Evolutionary conservation across 1,139 yeast genomes (phyloP).

Genomic region (Debaryomycetaceae sp.): DNA sequence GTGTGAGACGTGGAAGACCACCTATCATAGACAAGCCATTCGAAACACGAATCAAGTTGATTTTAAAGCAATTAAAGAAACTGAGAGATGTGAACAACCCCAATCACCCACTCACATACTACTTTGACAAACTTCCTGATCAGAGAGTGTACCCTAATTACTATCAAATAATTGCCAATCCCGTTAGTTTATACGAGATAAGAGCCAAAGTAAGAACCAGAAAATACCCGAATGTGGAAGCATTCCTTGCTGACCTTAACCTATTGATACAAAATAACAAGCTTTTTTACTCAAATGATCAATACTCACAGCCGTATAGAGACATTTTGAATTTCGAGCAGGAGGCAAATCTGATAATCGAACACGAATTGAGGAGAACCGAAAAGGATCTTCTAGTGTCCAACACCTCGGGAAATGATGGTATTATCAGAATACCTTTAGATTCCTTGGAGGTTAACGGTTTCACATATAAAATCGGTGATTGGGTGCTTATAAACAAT

Average conservation of each 20-base stretch:
- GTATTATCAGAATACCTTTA: slow-evolving; percentile 66
- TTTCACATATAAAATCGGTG: slow-evolving; percentile 78
- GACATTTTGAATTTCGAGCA: slow-evolving; percentile 63
- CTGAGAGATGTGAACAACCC: slow-evolving; percentile 54
- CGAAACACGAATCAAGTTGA: slow-evolving; percentile 85
- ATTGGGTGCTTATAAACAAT: slow-evolving; percentile 87
- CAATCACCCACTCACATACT: slow-evolving; percentile 46
- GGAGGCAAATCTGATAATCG: slow-evolving; percentile 57
- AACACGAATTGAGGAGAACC: slow-evolving; percentile 72
- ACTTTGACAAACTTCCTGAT: slow-evolving; percentile 84
- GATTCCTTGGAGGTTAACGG: slow-evolving; percentile 74
- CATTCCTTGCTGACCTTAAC: slow-evolving; percentile 72
- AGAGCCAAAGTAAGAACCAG: slow-evolving; percentile 83
- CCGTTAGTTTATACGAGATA: slow-evolving; percentile 79
- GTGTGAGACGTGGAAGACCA: slow-evolving; percentile 87
- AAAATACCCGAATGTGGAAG: slow-evolving; percentile 72
- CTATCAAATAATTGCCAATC: slow-evolving; percentile 59
- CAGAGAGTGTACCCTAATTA: slow-evolving; percentile 62
- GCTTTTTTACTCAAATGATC: slow-evolving; percentile 53
- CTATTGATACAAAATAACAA: slow-evolving; percentile 75
- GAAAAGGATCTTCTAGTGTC: slow-evolving; percentile 75
- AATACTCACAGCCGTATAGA: slow-evolving; percentile 51
- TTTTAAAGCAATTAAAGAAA: slow-evolving; percentile 76
- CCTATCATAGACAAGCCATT: slow-evolving; percentile 94
- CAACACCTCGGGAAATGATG: slow-evolving; percentile 55